Base-by-base conservation (phyloP, 306 rosid species). In the Dryas alaskensis region DNA sequence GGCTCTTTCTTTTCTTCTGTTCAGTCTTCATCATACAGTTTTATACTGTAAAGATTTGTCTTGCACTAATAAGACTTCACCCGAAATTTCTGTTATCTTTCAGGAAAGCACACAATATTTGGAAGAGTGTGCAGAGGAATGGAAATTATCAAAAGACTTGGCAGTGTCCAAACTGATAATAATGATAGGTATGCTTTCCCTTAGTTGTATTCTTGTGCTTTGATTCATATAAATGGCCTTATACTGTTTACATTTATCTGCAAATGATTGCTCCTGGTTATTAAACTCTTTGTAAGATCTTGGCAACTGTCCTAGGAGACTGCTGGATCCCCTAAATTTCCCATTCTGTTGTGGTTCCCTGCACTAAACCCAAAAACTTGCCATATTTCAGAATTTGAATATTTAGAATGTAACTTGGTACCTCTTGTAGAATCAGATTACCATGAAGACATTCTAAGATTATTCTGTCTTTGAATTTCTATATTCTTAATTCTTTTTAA, bases 91-190 rank as follows among this genome's bases (percentile, higher is more conserved):
- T 86, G 68, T 69, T 54, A 54, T 72, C 45, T 7, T 80, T 67
- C 90, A 94, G 97, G 99, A 75, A 94, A 94, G 43, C 99, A 94
- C 84, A 88, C 99, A 72, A 90, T 94, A 79, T 94, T 94, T 73
- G 99, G 98, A 79, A 86, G 99, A 83, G 90, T 92, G 25, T 83
- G 93, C 67, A 65, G 27, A 60, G 99, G 99, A 72, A 94, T 94
- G 99, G 98, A 94, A 81, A 87, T 92, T 61, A 87, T 94, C 87
- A 94, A 92, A 84, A 87, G 96, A 80, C 99, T 94, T 73, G 97
- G 97, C 74, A 94, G 97, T 57, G 88, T 94, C 76, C 99, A 92
- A 81, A 94, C 99, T 54, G 99, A 94, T 81, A 94, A 86, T 84
- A 94, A 60, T 76, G 99, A 94, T 73, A 88, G 99, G 99, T 92